phyloP scores from a whole-genome alignment of 371 early-diverging fungal genomes.

The Apophysomyces trapeziformis region DNA sequence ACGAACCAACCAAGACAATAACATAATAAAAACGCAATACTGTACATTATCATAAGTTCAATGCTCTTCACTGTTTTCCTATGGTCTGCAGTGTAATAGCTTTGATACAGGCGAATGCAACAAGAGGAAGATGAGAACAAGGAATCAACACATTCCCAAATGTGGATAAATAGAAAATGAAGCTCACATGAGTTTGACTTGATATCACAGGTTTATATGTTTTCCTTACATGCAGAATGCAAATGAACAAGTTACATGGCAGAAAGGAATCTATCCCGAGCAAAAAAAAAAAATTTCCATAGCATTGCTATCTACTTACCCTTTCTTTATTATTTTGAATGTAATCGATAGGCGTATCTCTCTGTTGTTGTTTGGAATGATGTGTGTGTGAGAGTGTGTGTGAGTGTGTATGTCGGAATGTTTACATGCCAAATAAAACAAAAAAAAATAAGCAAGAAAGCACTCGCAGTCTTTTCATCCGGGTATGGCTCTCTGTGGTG shows the following conservation, averaged over 20 bases:
- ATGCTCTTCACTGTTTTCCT: not conserved
- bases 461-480: not conserved
- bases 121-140: not conserved
- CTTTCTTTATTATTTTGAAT: not conserved
- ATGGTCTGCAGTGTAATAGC: too few relatives aligned
- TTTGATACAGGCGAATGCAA: too few relatives aligned
- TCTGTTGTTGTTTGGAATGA: too few relatives aligned
- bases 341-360: not conserved
- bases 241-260: not conserved
- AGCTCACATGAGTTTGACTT: conserved; percentile 6
- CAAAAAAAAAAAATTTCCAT: not conserved
- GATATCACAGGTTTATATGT: conserved; percentile 6
- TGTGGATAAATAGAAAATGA: conserved; percentile 8
- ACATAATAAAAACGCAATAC: not conserved
- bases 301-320: not conserved
- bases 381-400: not conserved
- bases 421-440: not conserved
- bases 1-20: not conserved
- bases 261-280: not conserved
- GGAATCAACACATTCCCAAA: conserved; percentile 1
- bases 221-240: conserved; percentile 3
- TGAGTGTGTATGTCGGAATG: conserved; percentile 2
- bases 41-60: too few relatives aligned
- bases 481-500: not conserved
- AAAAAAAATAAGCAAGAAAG: not conserved